phyloP scores from a whole-genome alignment of 805 yeast genomes.

The Komagataella pastoris region DNA sequence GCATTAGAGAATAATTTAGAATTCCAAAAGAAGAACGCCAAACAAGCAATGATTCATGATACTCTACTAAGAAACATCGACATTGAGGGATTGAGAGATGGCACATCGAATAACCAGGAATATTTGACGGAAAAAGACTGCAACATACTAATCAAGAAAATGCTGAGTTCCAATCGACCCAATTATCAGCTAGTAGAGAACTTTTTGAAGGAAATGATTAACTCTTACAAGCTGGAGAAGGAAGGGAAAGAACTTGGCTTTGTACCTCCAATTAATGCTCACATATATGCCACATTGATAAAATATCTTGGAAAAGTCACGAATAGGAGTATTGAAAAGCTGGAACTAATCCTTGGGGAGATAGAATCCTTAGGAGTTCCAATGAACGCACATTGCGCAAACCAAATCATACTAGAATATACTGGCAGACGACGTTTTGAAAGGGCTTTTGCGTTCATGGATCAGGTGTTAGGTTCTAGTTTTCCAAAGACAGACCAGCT shows the following conservation, averaged over 20 bases:
- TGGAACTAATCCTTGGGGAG: conserved; percentile 15
- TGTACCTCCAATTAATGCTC: conserved; percentile 25
- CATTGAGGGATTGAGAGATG: neutral
- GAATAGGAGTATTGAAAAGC: conserved; percentile 11
- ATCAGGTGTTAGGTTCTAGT: neutral
- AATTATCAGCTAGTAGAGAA: conserved; percentile 14
- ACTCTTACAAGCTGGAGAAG: conserved; percentile 2
- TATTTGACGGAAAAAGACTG: conserved; percentile 13
- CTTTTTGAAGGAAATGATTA: conserved; percentile 18
- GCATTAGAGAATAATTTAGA: conserved; percentile 3
- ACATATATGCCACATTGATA: conserved; percentile 26
- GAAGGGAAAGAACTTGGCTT: conserved; percentile 7
- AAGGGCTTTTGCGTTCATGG: conserved; percentile 10
- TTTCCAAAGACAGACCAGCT: neutral
- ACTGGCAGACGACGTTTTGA: conserved; percentile 14
- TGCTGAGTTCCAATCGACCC: conserved; percentile 10
- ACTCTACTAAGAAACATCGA: neutral
- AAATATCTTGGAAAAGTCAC: conserved; percentile 19
- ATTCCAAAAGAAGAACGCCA: conserved; percentile 7
- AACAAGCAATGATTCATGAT: conserved; percentile 9
- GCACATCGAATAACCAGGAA: neutral
- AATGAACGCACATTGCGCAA: conserved; percentile 21
- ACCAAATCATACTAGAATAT: conserved; percentile 22
- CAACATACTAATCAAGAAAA: conserved; percentile 9
- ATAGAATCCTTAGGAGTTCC: conserved; percentile 17